Percentiles rank a stretch among this genome's conserved stretches.
phyloP scores from a whole-genome alignment of 2,329 filamentous ascomycete genomes.

The Alternaria rosae region DNA sequence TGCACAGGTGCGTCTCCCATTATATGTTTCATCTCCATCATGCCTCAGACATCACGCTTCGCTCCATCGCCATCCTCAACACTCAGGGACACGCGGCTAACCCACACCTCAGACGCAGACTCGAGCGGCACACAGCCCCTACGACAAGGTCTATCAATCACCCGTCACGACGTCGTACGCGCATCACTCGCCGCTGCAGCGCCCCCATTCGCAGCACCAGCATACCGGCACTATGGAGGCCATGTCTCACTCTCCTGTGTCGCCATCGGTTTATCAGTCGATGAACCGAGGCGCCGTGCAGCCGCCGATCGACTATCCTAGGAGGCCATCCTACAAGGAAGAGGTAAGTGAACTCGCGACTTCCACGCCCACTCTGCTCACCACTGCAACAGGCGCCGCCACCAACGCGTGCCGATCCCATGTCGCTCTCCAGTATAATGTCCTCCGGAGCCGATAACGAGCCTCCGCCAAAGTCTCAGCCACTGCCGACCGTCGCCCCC shows the following conservation, averaged over 20 bases:
- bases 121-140: conserved; percentile 42
- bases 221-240: conserved; percentile 44
- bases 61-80: not conserved
- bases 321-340: conserved; percentile 43
- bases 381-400: conserved; percentile 60
- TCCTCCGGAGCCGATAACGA: conserved; percentile 81
- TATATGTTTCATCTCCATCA: conserved; percentile 2
- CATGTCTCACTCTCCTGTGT: conserved; percentile 49
- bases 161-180: conserved; percentile 43
- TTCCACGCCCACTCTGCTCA: conserved; percentile 22
- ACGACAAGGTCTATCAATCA: conserved; percentile 50
- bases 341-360: conserved; percentile 38
- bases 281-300: conserved; percentile 47
- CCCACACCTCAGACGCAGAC: conserved; percentile 31
- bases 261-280: conserved; percentile 45
- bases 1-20: conserved; percentile 36
- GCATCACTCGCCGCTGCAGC: conserved; percentile 49
- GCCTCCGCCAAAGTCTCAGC: conserved; percentile 62
- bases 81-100: conserved; percentile 30
- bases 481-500: conserved; percentile 38
- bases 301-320: conserved; percentile 40
- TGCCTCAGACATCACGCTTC: not conserved
- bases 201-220: conserved; percentile 46
- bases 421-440: conserved; percentile 96
- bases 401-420: conserved; percentile 82